These are phyloP conservation scores for Cryptococcus sp. DNA, from an alignment of 1,284 basidiomycete species.

Conservation along the genomic window DNA sequence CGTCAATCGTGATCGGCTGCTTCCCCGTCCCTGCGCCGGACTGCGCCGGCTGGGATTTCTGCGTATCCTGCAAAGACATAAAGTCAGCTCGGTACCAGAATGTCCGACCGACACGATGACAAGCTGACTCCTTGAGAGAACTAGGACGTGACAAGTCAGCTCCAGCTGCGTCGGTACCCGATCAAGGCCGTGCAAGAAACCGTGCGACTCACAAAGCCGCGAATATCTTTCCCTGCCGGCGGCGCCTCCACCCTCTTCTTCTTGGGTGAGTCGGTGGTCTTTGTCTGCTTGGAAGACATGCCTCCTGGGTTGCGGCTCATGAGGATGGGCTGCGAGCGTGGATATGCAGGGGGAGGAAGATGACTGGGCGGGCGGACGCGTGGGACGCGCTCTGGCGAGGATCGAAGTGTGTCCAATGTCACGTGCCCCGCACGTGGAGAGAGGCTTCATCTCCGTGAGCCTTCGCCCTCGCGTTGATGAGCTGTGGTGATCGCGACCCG, in stretches of 20 bases:
- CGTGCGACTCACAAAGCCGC: constrained; percentile 17
- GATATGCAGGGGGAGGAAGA: not conserved
- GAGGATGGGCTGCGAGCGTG: constrained; percentile 5
- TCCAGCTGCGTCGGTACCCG: not conserved
- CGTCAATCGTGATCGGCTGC: constrained; percentile 24
- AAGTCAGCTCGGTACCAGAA: not conserved
- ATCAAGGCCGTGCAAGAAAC: not conserved
- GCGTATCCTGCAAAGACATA: not conserved
- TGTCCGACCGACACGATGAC: not conserved
- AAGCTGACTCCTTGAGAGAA: not conserved
- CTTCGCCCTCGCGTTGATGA: no score
- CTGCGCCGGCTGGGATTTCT: not conserved
- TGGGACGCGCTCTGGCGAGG: no score
- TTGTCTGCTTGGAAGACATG: constrained; percentile 1
- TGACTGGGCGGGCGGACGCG: not conserved
- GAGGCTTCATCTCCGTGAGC: no score
- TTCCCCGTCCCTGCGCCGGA: constrained; percentile 32
- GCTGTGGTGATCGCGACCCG: not conserved
- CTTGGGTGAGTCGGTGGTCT: constrained; percentile 7
- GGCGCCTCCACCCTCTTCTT: constrained; percentile 6
- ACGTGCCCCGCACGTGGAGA: no score
- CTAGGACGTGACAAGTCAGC: not conserved
- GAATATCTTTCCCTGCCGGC: constrained; percentile 15
- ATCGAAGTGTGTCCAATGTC: no score
- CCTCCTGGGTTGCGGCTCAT: constrained; percentile 14